phyloP scores from a whole-genome alignment of 208 protist genomes.

The Trypanosoma conorhini region DNA sequence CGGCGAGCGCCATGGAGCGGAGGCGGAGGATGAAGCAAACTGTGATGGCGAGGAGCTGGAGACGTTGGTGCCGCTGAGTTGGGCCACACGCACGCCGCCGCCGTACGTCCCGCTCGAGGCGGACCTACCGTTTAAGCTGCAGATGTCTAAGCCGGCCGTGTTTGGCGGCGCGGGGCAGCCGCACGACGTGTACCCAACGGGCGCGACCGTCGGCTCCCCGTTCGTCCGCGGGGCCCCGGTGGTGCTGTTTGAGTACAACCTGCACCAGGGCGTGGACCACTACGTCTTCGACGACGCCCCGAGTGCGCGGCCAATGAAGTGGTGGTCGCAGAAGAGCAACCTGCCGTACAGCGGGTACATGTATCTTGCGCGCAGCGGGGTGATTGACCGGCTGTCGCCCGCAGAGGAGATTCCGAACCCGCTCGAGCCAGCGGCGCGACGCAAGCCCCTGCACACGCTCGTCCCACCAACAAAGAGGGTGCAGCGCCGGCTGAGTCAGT shows the following conservation, averaged over 20 bases:
- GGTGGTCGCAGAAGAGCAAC: constrained; percentile 91
- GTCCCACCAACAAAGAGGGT: constrained; percentile 35
- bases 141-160: constrained; percentile 72
- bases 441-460: constrained; percentile 31
- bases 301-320: constrained; percentile 78
- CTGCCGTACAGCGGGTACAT: constrained; percentile 88
- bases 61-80: constrained; percentile 73
- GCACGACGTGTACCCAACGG: constrained; percentile 46
- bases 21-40: not conserved
- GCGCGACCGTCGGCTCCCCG: constrained; percentile 73
- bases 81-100: constrained; percentile 76
- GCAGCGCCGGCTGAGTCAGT: constrained; percentile 30
- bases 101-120: constrained; percentile 85
- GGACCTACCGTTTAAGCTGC: constrained; percentile 82
- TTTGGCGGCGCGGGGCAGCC: constrained; percentile 28
- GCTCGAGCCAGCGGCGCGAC: constrained; percentile 36
- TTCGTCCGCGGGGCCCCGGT: constrained; percentile 71
- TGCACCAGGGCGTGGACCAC: constrained; percentile 85
- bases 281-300: constrained; percentile 87
- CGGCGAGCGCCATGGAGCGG: not conserved
- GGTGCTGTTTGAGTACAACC: constrained; percentile 66
- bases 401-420: constrained; percentile 65
- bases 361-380: constrained; percentile 73
- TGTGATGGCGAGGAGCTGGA: constrained; percentile 44
- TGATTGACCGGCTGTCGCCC: constrained; percentile 55